Percentiles rank a stretch among this genome's conserved stretches.
phyloP scores from a whole-genome alignment of 1,139 yeast species.

The Candida sp. region DNA sequence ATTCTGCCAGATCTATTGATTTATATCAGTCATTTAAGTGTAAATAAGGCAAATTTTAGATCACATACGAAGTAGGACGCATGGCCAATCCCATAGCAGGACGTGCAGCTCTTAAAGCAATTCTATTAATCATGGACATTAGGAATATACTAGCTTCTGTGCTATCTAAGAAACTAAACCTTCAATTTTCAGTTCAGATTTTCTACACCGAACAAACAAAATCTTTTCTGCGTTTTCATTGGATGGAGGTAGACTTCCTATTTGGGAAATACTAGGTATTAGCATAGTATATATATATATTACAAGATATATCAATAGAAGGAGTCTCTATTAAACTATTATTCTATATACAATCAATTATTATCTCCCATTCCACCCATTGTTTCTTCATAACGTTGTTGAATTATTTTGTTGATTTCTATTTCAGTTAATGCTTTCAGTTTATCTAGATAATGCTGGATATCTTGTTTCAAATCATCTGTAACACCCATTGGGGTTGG shows the following conservation, averaged over 20 bases:
- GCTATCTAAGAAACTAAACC: neutral
- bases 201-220: conserved; percentile 2
- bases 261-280: no score
- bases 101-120: conserved; percentile 43
- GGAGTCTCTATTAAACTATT: no score
- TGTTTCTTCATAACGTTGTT: conserved; percentile 14
- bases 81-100: conserved; percentile 36
- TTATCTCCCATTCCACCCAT: neutral
- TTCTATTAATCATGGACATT: conserved; percentile 47
- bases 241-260: conserved; percentile 34
- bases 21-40: neutral
- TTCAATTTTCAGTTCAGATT: conserved; percentile 1
- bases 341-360: no score
- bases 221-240: conserved; percentile 21
- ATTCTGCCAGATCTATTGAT: no score
- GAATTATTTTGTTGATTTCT: conserved; percentile 24
- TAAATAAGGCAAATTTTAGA: neutral
- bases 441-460: conserved; percentile 20
- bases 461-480: conserved; percentile 29
- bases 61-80: conserved; percentile 48
- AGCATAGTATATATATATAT: no score
- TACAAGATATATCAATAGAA: no score
- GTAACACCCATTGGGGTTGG: conserved; percentile 3
- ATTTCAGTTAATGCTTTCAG: conserved; percentile 28
- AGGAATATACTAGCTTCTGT: conserved; percentile 2